Evolutionary conservation across 1,284 basidiomycete genomes (phyloP).

Genomic region (Gomphus bonarii): DNA sequence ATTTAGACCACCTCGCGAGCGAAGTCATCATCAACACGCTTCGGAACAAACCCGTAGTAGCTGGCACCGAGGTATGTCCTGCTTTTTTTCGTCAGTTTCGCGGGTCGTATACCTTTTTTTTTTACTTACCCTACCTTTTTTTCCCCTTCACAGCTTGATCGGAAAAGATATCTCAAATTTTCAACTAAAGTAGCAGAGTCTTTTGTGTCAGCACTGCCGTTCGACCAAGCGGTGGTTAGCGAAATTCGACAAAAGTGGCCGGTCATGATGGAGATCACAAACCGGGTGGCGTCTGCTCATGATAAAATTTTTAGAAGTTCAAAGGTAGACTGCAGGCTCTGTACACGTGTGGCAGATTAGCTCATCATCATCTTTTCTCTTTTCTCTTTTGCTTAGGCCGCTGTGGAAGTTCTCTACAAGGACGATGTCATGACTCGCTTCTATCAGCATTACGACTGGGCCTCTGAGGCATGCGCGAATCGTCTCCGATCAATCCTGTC

Average conservation of each 20-base stretch:
- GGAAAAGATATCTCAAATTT: background rate
- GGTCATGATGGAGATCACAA: background rate
- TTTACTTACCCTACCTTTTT: background rate
- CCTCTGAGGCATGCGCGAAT: background rate
- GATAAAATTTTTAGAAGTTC: background rate
- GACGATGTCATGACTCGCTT: slow-evolving; percentile 17
- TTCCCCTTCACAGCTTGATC: background rate
- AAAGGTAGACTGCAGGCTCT: background rate
- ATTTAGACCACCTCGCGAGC: background rate
- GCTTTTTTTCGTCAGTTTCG: too few relatives aligned
- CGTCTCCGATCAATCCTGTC: slow-evolving; percentile 14
- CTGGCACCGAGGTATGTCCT: background rate
- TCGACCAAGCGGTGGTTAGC: background rate
- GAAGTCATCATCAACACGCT: background rate
- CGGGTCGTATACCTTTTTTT: too few relatives aligned
- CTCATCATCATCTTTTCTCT: too few relatives aligned
- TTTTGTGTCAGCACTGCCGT: background rate
- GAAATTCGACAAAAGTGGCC: background rate
- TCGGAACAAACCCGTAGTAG: background rate
- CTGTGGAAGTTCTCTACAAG: slow-evolving; percentile 15
- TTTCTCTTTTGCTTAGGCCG: slow-evolving; percentile 4
- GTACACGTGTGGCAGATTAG: background rate
- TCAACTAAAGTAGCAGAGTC: background rate
- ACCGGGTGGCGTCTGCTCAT: background rate
- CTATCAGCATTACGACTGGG: slow-evolving; percentile 3